Evolutionary conservation across 2,329 filamentous ascomycete species (phyloP).

Genomic region (Colletotrichum incanum): DNA sequence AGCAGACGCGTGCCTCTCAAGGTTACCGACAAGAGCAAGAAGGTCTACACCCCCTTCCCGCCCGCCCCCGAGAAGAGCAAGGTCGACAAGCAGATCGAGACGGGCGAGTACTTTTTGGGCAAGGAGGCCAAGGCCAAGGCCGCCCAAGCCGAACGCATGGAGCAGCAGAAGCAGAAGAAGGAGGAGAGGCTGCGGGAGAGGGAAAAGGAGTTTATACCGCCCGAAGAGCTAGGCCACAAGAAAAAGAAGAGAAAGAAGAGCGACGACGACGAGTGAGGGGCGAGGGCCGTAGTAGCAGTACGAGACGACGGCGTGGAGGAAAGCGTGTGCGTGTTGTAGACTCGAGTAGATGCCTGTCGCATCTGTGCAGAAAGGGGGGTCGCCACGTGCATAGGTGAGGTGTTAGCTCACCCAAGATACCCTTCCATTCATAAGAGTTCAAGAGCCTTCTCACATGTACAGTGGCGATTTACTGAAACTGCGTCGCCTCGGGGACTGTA

Average conservation of each 20-base stretch:
- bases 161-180: constrained; percentile 89
- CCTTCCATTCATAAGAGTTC: constrained; percentile 40
- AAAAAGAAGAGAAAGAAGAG: constrained; percentile 76
- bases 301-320: background rate
- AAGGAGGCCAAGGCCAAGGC: constrained; percentile 93
- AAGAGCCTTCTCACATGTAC: constrained; percentile 23
- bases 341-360: constrained; percentile 12
- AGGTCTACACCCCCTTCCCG: constrained; percentile 96
- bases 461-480: background rate
- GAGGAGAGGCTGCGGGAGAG: constrained; percentile 89
- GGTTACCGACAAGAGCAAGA: constrained; percentile 94
- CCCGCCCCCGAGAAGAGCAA: constrained; percentile 99
- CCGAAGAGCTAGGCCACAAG: constrained; percentile 79
- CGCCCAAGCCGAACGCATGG: constrained; percentile 83
- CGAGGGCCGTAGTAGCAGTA: background rate
- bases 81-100: constrained; percentile 97
- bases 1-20: constrained; percentile 87
- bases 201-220: constrained; percentile 88
- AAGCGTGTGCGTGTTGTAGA: constrained; percentile 12
- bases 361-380: constrained; percentile 24
- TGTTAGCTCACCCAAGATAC: constrained; percentile 41
- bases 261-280: constrained; percentile 48
- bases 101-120: constrained; percentile 94
- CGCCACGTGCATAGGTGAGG: constrained; percentile 32
- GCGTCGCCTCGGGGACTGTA: constrained; percentile 3